Evolutionary conservation across 176 grass and related monocot species (phyloP), one percentile per base, ranked within the genome.

Genomic region (Aegilops sharonensis): DNA sequence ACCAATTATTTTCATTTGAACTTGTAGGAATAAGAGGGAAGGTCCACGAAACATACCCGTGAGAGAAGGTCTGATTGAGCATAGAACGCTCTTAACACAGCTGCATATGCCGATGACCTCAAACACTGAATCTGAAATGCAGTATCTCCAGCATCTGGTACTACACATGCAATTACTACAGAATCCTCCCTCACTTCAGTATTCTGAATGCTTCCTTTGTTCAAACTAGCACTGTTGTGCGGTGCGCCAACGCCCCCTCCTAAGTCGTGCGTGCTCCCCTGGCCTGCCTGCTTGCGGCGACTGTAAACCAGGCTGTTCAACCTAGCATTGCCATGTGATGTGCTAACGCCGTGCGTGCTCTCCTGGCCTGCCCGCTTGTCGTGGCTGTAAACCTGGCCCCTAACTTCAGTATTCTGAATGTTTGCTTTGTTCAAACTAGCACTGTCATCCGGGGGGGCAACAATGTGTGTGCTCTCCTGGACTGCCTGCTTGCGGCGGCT

Each of bases 71-170:
- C 66, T 79, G 95, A 88, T 59, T 91, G 90, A 72, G 86, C 86
- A 89, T 24, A 86, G 54, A 94, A 94, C 5, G 84, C 86, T 89
- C 89, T 91, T 64, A 97, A 91, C 69, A 93, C 90, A 84, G 75
- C 63, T 65, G 68, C 25, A 90, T 94, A 97, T 37, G 95, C 92
- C 85, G 82, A 83, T 57, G 73, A 79, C 87, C 91, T 85, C 82
- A 91, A 90, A 84, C 84, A 80, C 72, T 97, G 92, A 82, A 97
- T 63, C 68, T 86, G 92, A 78, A 90, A 89, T 81, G 82, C 80
- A 60, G 57, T 57, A 39, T 84, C 75, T 75, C 14, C 34, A 57
- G 14, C 79, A 83, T 91, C 69, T 91, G 36, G 50, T 75, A 81
- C 18, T 30, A 24, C 24, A 25, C 43, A 67, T 81, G 60, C 68